Percentiles rank a stretch among this genome's conserved stretches.
Evolutionary conservation across 768 basidiomycete species (phyloP).

Genomic region (Strobilomyces confusus): DNA sequence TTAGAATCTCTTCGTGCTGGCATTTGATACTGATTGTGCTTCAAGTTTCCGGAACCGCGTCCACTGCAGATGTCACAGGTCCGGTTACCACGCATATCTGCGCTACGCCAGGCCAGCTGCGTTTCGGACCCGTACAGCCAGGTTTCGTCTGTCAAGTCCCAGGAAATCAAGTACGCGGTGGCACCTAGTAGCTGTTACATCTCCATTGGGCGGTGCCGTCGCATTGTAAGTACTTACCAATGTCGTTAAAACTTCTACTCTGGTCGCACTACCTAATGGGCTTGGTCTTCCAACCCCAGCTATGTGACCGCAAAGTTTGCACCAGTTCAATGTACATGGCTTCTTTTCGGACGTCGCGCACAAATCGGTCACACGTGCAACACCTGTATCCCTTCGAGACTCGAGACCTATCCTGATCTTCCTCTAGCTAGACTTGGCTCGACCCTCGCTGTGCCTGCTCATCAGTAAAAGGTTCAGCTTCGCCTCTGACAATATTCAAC

Average conservation of each 20-base stretch:
- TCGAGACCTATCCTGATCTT: too few species aligned
- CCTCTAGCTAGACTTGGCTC: background rate
- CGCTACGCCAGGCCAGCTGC: background rate
- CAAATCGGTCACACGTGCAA: background rate
- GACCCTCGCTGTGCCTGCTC: background rate
- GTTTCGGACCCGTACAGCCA: background rate
- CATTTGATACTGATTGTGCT: background rate
- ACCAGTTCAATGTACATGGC: background rate
- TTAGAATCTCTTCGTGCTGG: background rate
- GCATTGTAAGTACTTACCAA: too few species aligned
- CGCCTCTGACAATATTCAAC: too few species aligned
- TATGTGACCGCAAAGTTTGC: background rate
- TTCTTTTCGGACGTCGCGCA: background rate
- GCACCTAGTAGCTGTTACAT: too few species aligned
- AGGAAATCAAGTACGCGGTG: background rate
- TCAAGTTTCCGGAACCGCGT: background rate
- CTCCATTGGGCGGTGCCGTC: too few species aligned
- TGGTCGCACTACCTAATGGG: background rate
- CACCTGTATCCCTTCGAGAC: too few species aligned
- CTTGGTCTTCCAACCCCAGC: background rate
- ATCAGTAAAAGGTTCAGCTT: background rate
- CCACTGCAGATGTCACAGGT: background rate
- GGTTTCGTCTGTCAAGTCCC: too few species aligned
- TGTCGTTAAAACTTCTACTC: too few species aligned
- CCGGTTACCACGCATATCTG: background rate